Base-by-base conservation (phyloP, 2,329 filamentous ascomycete genomes). In the Acrodontium crateriforme region DNA sequence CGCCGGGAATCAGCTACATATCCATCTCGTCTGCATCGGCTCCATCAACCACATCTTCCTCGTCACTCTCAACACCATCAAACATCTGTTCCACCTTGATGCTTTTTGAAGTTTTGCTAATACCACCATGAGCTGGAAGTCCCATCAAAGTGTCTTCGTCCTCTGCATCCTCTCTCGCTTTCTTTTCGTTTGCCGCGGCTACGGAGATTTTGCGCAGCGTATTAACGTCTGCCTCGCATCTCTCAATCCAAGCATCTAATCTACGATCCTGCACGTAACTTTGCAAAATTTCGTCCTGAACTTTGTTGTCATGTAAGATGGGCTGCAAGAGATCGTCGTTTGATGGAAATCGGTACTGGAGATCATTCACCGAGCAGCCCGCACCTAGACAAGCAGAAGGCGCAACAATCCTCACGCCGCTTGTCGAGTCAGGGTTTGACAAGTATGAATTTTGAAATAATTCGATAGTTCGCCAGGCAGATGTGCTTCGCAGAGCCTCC, bases 301-400 rank as follows among this genome's bases (percentile, higher is more conserved):
- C 64, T 32, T 69, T 62, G 58, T 89, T 78, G 32, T 82, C 80
- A 15, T 74, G 69, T 16, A 76, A 57, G 33, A 92, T 67, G 32
- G 73, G 74, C 32, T 71, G 63, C 33, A 73, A 67, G 42, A 79
- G 67, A 23, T 71, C 67, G 22, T 74, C 67, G 32, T 51, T 43
- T 3, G n/a, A n/a, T n/a, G 32, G 14, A 32, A 62, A 63, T 4
- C 71, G 60, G 15, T 50, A 42, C 38, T 74, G 71, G 2, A 79
- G 60, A 18, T 67, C 61, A 16, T 76, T 65, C 3, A 69, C 66
- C 33, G 69, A 74, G 27, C 53, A 58, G 16, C 55, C 60, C 9
- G 72, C 73, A 9, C 71, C 72, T 3, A 73, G 49, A 29, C 44
- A 49, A 12, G 47, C 45, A 16, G 39, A 44, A 2, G 46, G 47